Base-by-base conservation (phyloP, 257 asterid genomes). In the Cinchona pubescens region DNA sequence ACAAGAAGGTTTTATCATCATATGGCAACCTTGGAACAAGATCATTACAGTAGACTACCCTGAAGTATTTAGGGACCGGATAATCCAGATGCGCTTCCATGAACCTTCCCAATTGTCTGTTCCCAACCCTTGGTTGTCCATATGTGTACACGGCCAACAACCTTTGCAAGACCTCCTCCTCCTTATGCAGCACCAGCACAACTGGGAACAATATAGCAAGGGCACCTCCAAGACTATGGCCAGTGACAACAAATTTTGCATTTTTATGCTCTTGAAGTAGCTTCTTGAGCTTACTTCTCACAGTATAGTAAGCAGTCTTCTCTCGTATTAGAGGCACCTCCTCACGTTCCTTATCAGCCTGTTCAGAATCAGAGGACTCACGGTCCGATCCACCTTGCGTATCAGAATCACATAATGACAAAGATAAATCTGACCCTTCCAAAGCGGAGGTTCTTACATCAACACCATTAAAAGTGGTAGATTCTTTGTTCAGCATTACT, bases 211-310 rank as follows among this genome's bases (percentile, higher is more conserved):
- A 43, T 81, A 94, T 87, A 16, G 99, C 96, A 32, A 94, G 82
- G 23, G 99, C 98, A 76, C 98, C 99, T 18, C 99, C 99, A 42
- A 94, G 83, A 79, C 99, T 94, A 79, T 94, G 99, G 40, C 99
- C 99, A 0, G 97, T 92, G 30, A 90, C 90, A 21, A 91, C 88
- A 82, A 94, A 84, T 51, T 85, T 89, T 0, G 99, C 97, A 8
- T 89, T 84, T 70, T 74, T 72, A 87, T 94, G 92, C 83, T 90
- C 88, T 62, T 79, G 43, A 48, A 94, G 90, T 79, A 94, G 37
- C 35, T 82, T 81, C 78, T 80, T 87, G 59, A 94, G 90, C 64
- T 84, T 89, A 32, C 79, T 81, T 78, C 83, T 84, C 35, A 90
- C 89, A n/a, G 85, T 79, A 76, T 86, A 79, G 82, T 94, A 94